phyloP scores from a whole-genome alignment of 192 early-diverging fungal species.

The Backusella liffmaniae region DNA sequence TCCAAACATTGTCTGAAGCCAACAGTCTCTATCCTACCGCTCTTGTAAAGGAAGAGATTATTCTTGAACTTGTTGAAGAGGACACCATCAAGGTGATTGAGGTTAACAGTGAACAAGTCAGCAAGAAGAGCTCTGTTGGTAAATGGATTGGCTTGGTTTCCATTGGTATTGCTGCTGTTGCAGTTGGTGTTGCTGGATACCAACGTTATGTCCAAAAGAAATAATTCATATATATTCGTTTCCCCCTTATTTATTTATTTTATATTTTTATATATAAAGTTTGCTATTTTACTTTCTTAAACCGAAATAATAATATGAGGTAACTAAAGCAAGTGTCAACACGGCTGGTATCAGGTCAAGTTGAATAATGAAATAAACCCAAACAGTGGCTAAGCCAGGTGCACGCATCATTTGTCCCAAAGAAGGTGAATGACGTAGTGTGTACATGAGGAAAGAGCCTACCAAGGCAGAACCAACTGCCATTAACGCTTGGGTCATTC shows the following conservation, averaged over 20 bases:
- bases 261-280: neutral
- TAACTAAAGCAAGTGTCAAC: constrained; percentile 39
- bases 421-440: constrained; percentile 60
- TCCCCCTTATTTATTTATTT: neutral
- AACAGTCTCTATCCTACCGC: constrained; percentile 7
- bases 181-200: constrained; percentile 18
- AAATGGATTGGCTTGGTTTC: constrained; percentile 1
- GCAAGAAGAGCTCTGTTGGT: neutral
- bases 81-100: neutral
- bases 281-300: constrained; percentile 12
- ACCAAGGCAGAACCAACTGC: constrained; percentile 43
- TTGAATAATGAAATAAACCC: constrained; percentile 60
- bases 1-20: constrained; percentile 23
- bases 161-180: constrained; percentile 8
- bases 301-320: constrained; percentile 49
- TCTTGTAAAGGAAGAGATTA: neutral
- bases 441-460: constrained; percentile 66
- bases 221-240: neutral
- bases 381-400: constrained; percentile 69
- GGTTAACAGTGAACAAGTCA: neutral
- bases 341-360: constrained; percentile 47
- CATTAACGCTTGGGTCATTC: constrained; percentile 50
- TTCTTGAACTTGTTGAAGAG: neutral
- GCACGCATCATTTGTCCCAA: constrained; percentile 71
- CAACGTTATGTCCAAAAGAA: constrained; percentile 7